A percentile compares a stretch with the other conserved stretches of the same genome.
These are phyloP conservation scores for Alternaria ventricosa DNA, from an alignment of 2,329 filamentous ascomycete genomes.

Conservation along the genomic window DNA sequence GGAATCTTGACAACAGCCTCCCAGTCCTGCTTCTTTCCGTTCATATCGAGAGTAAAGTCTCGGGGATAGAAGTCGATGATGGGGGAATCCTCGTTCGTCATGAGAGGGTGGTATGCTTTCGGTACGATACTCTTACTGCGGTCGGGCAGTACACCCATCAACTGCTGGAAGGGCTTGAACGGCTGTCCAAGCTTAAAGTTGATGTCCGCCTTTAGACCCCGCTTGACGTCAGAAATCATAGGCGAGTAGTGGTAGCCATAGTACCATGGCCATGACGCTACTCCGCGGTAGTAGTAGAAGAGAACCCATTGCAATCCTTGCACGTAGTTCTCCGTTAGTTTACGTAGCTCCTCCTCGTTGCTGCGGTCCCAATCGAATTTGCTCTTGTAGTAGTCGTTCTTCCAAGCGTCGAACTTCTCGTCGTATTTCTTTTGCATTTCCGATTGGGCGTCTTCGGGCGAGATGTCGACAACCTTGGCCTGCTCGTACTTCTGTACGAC, in stretches of 20 bases:
- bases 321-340: conserved; percentile 93
- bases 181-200: conserved; percentile 94
- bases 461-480: conserved; percentile 81
- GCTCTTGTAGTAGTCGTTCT: conserved; percentile 86
- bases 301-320: conserved; percentile 98
- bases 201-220: conserved; percentile 83
- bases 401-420: conserved; percentile 89
- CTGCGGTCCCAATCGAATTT: conserved; percentile 91
- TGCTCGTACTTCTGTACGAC: conserved; percentile 92
- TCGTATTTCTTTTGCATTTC: conserved; percentile 86
- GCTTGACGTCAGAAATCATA: conserved; percentile 94
- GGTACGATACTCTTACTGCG: conserved; percentile 98
- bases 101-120: conserved; percentile 82
- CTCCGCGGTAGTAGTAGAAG: conserved; percentile 96
- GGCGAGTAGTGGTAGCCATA: conserved; percentile 97
- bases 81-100: conserved; percentile 88
- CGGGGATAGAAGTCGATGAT: conserved; percentile 98
- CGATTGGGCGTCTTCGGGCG: conserved; percentile 77
- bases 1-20: conserved; percentile 99
- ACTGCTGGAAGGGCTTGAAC: conserved; percentile 92
- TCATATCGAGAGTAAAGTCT: conserved; percentile 98
- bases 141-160: conserved; percentile 98
- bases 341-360: conserved; percentile 78
- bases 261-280: conserved; percentile 98
- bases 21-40: conserved; percentile 99